Percentiles rank a stretch among this genome's conserved stretches.
Conservation (phyloP, 2,329 filamentous ascomycete genomes). For the Fusarium nygamai region DNA sequence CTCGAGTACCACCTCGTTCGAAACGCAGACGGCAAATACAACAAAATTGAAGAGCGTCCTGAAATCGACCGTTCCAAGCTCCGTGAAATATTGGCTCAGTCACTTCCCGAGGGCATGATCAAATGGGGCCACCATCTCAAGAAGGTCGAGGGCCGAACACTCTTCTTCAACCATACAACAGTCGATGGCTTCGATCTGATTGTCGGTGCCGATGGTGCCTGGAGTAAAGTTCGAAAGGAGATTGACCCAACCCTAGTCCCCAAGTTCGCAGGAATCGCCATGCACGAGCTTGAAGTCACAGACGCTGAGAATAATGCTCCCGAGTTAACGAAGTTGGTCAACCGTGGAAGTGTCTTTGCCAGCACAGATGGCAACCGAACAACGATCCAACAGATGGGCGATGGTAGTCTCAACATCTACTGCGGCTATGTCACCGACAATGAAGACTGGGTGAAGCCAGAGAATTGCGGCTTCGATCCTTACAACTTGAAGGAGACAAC, state of each 20-base stretch:
- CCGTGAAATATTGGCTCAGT: conserved; percentile 55
- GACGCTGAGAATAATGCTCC: conserved; percentile 55
- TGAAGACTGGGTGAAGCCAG: conserved; percentile 49
- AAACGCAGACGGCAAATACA: conserved; percentile 27
- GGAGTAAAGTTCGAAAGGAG: conserved; percentile 48
- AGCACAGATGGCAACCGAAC: conserved; percentile 55
- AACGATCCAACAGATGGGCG: conserved; percentile 54
- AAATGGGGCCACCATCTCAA: conserved; percentile 58
- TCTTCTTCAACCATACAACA: conserved; percentile 52
- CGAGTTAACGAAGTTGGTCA: conserved; percentile 55
- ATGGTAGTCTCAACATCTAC: conserved; percentile 57
- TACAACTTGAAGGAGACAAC: conserved; percentile 51
- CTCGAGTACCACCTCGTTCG: conserved; percentile 49
- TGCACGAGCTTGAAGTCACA: conserved; percentile 54
- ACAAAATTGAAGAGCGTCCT: conserved; percentile 51
- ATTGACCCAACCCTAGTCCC: conserved; percentile 53
- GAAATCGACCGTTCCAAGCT: conserved; percentile 64
- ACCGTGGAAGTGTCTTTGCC: conserved; percentile 59
- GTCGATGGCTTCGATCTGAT: conserved; percentile 52
- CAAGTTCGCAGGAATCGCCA: conserved; percentile 56
- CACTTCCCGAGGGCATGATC: conserved; percentile 56
- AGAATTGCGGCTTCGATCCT: conserved; percentile 57
- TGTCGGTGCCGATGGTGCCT: conserved; percentile 51
- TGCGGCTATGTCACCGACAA: conserved; percentile 51
- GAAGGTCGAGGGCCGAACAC: conserved; percentile 47